Base-by-base conservation (phyloP, 2,329 filamentous ascomycete species). In the Aureobasidium uvarum region DNA sequence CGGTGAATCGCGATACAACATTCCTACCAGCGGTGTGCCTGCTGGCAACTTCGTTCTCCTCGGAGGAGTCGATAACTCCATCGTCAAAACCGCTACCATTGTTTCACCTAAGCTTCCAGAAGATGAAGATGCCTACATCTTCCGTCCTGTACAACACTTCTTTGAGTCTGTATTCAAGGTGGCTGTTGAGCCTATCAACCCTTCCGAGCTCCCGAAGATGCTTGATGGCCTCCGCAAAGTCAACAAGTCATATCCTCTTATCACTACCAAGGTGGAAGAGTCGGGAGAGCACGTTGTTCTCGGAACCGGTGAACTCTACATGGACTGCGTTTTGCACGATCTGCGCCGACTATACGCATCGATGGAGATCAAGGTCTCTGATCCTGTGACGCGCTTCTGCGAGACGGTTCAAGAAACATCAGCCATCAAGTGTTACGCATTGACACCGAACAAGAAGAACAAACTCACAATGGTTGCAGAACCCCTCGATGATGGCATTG, bases 371-470 rank as follows among this genome's bases (percentile, higher is more conserved):
- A 98, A 98, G 79, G 92, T 99, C 56, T 99, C 95, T 0, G 95
- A 99, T 75, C 95, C 95, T 0, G 94, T 99, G 50, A 98, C 95
- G 18, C 85, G 95, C 55, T 99, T 99, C 82, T 97, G 92, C 78
- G 95, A 99, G 79, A 99, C 95, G 0, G 94, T 97, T 31, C 92
- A 96, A 43, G 95, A 99, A 77, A 96, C 95, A 70, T 97, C 92
- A 20, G 93, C 93, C 23, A 97, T 96, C 67, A 97, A 97, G 79
- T 99, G 95, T 80, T 99, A 97, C 76, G 94, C 95, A 25, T 87
- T 96, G 71, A 98, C 95, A 2, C 95, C 95, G 2, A 99, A 99
- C 81, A 99, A 99, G 81, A 97, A 97, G 82, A 99, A 99, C 81
- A 96, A 96, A 77, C 90, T 99, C 72, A 98, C 95, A 41, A 97